Percentiles rank a stretch among this genome's conserved stretches.
phyloP scores from a whole-genome alignment of 805 yeast genomes.

The Wickerhamomyces alni region DNA sequence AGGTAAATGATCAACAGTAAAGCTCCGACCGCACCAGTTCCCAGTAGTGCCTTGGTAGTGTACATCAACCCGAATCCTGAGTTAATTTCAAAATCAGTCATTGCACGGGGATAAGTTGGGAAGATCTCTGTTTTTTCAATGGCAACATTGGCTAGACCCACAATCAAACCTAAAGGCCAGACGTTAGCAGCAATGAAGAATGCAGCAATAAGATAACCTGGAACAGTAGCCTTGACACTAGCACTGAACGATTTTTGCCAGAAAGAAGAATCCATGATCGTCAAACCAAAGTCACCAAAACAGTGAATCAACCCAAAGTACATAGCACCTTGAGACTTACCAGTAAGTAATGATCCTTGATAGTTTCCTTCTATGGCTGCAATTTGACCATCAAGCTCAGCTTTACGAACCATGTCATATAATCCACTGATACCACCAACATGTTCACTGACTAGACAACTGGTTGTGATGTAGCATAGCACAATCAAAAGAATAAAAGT shows the following conservation, averaged over 20 bases:
- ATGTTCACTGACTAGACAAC: constrained; percentile 26
- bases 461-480: constrained; percentile 25
- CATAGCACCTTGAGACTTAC: constrained; percentile 23
- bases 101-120: constrained; percentile 32
- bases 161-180: constrained; percentile 32
- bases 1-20: constrained; percentile 32
- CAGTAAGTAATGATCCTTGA: constrained; percentile 26
- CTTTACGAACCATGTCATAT: constrained; percentile 29
- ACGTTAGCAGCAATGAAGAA: constrained; percentile 27
- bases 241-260: constrained; percentile 37
- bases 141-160: constrained; percentile 30
- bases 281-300: constrained; percentile 32
- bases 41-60: constrained; percentile 40
- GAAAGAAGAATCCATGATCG: constrained; percentile 34
- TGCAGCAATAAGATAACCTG: constrained; percentile 32
- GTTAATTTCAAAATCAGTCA: constrained; percentile 31
- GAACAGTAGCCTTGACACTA: constrained; percentile 29
- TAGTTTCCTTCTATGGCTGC: constrained; percentile 26
- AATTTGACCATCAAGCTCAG: constrained; percentile 25
- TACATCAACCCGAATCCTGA: constrained; percentile 31
- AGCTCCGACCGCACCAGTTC: constrained; percentile 34
- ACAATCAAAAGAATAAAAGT: constrained; percentile 36
- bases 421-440: constrained; percentile 38
- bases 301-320: constrained; percentile 24
- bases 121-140: constrained; percentile 25